Conservation (phyloP, 805 yeast genomes). For the Starmerella stellata region DNA sequence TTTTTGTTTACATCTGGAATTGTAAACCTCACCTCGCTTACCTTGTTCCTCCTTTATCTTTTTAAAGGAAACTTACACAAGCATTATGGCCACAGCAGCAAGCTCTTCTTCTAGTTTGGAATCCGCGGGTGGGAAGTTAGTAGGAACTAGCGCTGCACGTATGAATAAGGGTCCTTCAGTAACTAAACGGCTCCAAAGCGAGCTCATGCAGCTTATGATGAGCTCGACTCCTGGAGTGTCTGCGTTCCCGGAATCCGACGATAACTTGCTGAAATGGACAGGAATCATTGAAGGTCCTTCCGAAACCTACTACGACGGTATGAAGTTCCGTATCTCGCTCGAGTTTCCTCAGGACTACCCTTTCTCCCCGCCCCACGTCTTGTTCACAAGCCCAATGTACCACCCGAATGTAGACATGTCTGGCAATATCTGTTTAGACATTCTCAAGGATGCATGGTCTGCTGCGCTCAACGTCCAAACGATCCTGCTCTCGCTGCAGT, state of each 20-base stretch:
- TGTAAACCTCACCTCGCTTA: no score
- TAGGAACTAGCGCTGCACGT: not conserved
- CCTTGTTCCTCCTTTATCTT: no score
- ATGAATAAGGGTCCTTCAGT: constrained; percentile 26
- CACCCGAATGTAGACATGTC: constrained; percentile 49
- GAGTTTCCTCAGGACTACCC: constrained; percentile 41
- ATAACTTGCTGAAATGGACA: constrained; percentile 37
- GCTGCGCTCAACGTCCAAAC: constrained; percentile 46
- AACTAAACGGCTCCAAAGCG: constrained; percentile 34
- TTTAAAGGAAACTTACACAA: no score
- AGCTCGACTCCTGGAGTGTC: constrained; percentile 33
- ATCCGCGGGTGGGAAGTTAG: not conserved
- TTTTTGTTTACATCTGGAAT: no score
- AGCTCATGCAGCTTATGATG: constrained; percentile 37
- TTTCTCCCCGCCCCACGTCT: constrained; percentile 37
- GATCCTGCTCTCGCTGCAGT: constrained; percentile 38
- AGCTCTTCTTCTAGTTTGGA: not conserved
- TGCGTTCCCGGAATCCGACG: constrained; percentile 38
- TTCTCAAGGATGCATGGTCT: constrained; percentile 47
- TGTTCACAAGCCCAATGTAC: constrained; percentile 42
- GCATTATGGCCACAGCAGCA: constrained; percentile 9
- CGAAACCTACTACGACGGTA: constrained; percentile 39
- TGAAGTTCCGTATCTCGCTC: constrained; percentile 34
- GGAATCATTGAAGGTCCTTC: constrained; percentile 41
- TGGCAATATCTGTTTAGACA: constrained; percentile 49